phyloP scores from a whole-genome alignment of 1,139 yeast genomes.

The Zhuliangozyma parablackwelliae region DNA sequence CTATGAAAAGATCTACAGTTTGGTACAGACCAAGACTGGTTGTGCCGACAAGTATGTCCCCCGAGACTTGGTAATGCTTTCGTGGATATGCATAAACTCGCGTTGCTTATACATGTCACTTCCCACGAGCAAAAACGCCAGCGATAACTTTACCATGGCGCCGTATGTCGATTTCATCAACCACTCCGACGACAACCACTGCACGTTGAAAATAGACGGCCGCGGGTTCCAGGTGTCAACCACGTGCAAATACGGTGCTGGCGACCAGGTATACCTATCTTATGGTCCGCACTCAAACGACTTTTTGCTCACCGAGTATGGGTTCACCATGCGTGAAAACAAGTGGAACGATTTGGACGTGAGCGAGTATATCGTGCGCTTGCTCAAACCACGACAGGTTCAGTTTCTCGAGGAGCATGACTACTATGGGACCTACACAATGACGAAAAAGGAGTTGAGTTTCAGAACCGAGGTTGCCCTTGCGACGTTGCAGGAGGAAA shows the following conservation, averaged over 20 bases:
- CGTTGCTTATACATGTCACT: slow-evolving; percentile 81
- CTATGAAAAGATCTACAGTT: slow-evolving; percentile 19
- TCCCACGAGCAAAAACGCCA: slow-evolving; percentile 42
- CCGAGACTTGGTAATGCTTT: slow-evolving; percentile 44
- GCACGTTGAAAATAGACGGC: slow-evolving; percentile 44
- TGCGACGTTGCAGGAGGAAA: slow-evolving; percentile 51
- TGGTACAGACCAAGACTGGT: slow-evolving; percentile 16
- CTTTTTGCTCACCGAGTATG: slow-evolving; percentile 80
- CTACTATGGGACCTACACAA: slow-evolving; percentile 72
- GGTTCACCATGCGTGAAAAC: slow-evolving; percentile 60
- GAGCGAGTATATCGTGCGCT: slow-evolving; percentile 32
- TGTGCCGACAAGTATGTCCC: slow-evolving; percentile 6
- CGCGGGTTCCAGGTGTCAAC: slow-evolving; percentile 51
- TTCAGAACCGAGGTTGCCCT: slow-evolving; percentile 75
- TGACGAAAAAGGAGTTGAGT: slow-evolving; percentile 50
- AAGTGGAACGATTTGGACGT: slow-evolving; percentile 72
- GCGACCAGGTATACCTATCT: slow-evolving; percentile 63
- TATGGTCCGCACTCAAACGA: slow-evolving; percentile 90
- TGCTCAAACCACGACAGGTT: slow-evolving; percentile 35
- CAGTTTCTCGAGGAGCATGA: slow-evolving; percentile 47
- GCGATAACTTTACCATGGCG: slow-evolving; percentile 82
- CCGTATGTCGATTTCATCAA: slow-evolving; percentile 89
- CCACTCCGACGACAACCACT: slow-evolving; percentile 58
- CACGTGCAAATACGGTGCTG: slow-evolving; percentile 27
- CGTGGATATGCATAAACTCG: slow-evolving; percentile 87